Conservation (phyloP, 202 grass and related monocot genomes). For the Digitaria exilis region DNA sequence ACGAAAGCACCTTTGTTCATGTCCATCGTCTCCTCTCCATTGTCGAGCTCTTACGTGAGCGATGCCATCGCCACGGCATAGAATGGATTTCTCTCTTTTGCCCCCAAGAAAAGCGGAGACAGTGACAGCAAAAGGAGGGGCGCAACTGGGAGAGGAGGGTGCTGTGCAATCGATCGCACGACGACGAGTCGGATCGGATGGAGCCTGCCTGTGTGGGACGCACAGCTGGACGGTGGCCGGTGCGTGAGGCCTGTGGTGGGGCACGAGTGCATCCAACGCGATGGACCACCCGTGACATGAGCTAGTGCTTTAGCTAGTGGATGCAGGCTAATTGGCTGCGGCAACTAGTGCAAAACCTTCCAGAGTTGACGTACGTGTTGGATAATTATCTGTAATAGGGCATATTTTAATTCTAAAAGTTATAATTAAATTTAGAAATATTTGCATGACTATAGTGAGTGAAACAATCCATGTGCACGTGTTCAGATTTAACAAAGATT, state of each 20-base stretch:
- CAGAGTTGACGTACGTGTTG: too few relatives aligned
- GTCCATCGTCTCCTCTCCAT: background rate
- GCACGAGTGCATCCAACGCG: conserved; percentile 23
- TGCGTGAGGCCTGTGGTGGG: background rate
- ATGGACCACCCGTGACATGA: conserved; percentile 39
- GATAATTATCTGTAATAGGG: too few relatives aligned
- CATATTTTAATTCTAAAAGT: too few relatives aligned
- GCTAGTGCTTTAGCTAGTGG: background rate
- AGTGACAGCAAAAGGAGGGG: background rate
- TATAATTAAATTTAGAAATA: too few relatives aligned
- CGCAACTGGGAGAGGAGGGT: background rate
- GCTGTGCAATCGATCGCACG: background rate
- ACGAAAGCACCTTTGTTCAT: background rate
- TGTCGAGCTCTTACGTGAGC: background rate
- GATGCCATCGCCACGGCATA: background rate
- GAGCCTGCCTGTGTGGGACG: background rate
- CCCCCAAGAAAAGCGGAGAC: background rate
- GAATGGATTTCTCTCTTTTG: background rate
- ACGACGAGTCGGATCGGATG: background rate
- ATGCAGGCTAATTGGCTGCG: background rate
- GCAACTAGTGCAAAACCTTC: background rate
- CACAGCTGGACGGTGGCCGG: background rate
- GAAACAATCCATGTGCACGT: too few relatives aligned
- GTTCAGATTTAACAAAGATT: too few relatives aligned
- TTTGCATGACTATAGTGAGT: too few relatives aligned